Conservation (phyloP, 257 asterid genomes). For the Solanum virginianum region DNA sequence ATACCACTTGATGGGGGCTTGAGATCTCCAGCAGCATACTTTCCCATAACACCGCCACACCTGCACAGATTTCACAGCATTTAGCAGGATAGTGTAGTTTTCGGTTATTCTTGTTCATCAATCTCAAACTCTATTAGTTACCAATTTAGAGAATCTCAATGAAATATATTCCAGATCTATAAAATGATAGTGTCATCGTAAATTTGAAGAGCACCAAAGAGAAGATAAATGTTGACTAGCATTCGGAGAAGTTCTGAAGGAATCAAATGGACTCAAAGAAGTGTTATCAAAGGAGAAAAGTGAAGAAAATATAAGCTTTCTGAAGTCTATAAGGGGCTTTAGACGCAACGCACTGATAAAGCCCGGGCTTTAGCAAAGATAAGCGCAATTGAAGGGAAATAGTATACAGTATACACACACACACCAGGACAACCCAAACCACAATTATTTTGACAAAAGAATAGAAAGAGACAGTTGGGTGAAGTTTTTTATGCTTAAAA, state of each 20-base stretch:
- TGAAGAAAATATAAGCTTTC: not conserved
- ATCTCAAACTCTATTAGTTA: not conserved
- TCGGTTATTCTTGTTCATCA: not conserved
- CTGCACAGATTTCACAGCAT: slow-evolving; percentile 14
- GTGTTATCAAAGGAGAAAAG: not conserved
- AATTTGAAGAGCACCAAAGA: not conserved
- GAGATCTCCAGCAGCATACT: slow-evolving; percentile 96
- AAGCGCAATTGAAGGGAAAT: not conserved
- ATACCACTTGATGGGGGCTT: slow-evolving; percentile 87
- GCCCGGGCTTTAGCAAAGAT: not conserved
- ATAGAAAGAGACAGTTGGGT: not conserved
- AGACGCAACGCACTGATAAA: not conserved
- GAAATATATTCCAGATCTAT: not conserved
- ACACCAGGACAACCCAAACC: not conserved
- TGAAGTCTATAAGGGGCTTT: not conserved
- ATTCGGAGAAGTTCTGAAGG: not conserved
- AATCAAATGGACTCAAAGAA: not conserved
- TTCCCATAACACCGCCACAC: slow-evolving; percentile 99
- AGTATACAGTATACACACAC: too few species aligned
- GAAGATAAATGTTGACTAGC: not conserved
- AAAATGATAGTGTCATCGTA: not conserved
- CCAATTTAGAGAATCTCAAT: not conserved
- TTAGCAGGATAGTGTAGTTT: not conserved
- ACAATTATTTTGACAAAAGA: not conserved
- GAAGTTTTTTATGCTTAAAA: not conserved